Evolutionary conservation across 352 stramenopile species (phyloP).

Genomic region (Pythium scleroteichum): DNA sequence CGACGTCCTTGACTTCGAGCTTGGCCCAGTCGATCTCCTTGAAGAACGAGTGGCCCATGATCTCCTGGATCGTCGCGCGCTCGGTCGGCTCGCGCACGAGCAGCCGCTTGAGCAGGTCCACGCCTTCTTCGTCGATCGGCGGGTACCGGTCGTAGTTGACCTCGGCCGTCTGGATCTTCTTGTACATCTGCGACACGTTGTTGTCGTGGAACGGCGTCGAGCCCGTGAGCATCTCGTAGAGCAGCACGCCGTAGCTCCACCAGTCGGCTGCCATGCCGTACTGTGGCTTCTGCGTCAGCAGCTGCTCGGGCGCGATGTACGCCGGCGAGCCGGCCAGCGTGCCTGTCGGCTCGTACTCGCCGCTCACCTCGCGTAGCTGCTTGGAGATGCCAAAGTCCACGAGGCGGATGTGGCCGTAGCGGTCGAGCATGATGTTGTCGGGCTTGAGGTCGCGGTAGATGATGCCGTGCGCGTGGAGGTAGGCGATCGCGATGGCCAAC

Average conservation of each 20-base stretch:
- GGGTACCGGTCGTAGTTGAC: conserved; percentile 79
- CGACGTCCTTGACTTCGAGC: conserved; percentile 79
- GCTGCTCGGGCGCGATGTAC: conserved; percentile 85
- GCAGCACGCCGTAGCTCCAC: conserved; percentile 84
- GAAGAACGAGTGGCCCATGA: conserved; percentile 77
- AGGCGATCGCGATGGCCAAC: conserved; percentile 82
- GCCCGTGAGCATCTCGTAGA: conserved; percentile 90
- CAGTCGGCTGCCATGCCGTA: conserved; percentile 89
- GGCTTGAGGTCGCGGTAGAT: conserved; percentile 81
- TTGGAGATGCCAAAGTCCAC: conserved; percentile 91
- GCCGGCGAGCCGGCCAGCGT: conserved; percentile 80
- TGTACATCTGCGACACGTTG: conserved; percentile 88
- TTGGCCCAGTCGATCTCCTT: conserved; percentile 63
- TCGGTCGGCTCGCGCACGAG: conserved; percentile 72
- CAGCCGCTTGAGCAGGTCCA: conserved; percentile 78
- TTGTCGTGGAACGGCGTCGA: conserved; percentile 86
- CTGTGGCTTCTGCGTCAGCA: conserved; percentile 81
- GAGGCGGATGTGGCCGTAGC: conserved; percentile 84
- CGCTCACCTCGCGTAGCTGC: conserved; percentile 48
- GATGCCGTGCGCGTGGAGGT: conserved; percentile 81
- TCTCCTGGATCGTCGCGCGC: conserved; percentile 58
- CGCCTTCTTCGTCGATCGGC: conserved; percentile 59
- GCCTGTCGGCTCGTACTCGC: conserved; percentile 62
- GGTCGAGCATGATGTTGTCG: conserved; percentile 89
- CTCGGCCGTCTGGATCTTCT: conserved; percentile 87